Conservation (phyloP, 768 basidiomycete genomes). For the Pleurotus eryngii region DNA sequence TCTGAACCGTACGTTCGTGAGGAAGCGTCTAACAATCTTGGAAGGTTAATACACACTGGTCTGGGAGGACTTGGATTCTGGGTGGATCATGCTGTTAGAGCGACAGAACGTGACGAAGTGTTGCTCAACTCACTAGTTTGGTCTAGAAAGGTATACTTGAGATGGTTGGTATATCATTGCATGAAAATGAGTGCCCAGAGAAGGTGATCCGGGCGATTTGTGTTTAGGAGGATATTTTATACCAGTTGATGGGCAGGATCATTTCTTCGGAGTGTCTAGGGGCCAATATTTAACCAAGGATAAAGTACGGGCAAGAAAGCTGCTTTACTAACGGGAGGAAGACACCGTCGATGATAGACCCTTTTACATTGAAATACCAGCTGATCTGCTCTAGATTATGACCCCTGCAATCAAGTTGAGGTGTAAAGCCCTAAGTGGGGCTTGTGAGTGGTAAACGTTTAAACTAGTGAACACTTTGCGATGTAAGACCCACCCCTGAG, state of each 20-base stretch:
- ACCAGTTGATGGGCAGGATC: conserved; percentile 39
- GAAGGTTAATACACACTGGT: not conserved
- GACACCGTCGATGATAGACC: conserved; percentile 53
- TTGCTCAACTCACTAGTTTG: not conserved
- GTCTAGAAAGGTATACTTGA: not conserved
- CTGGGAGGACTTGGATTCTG: not conserved
- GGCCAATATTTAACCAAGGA: not conserved
- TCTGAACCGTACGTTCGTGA: conserved; percentile 6
- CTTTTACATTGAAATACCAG: conserved; percentile 55
- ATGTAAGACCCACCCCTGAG: conserved; percentile 35
- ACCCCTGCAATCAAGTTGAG: conserved; percentile 42
- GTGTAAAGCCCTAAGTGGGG: conserved; percentile 40
- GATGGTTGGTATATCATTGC: too few species aligned
- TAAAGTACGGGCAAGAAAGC: not conserved
- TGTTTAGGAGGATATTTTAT: conserved; percentile 48
- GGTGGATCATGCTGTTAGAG: not conserved
- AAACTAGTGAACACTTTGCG: not conserved
- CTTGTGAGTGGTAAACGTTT: not conserved
- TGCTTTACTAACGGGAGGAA: conserved; percentile 48
- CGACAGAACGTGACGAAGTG: not conserved
- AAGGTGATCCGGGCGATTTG: not conserved
- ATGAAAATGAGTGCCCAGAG: not conserved
- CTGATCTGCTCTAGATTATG: conserved; percentile 37
- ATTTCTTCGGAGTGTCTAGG: conserved; percentile 37
- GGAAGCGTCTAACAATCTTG: too few species aligned